A percentile compares a stretch with the other conserved stretches of the same genome.
Evolutionary conservation across 495 filamentous ascomycete genomes (phyloP).

Genomic region (Neurospora sp.): DNA sequence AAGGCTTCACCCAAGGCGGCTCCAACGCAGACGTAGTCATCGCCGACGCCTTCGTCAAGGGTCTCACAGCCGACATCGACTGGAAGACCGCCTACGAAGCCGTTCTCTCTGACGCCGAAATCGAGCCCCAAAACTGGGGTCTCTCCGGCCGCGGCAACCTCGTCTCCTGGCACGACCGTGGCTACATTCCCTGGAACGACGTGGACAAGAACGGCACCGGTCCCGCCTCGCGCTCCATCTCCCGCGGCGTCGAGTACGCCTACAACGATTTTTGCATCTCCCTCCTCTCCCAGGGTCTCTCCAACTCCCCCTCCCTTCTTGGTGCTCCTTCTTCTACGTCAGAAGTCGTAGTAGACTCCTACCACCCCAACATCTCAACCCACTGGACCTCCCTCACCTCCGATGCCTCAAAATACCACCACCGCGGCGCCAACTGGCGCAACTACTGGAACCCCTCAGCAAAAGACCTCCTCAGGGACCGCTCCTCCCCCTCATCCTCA

Average conservation of each 20-base stretch:
- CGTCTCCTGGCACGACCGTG: conserved; percentile 47
- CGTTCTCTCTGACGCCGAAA: conserved; percentile 59
- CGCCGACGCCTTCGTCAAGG: conserved; percentile 58
- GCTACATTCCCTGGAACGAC: conserved; percentile 54
- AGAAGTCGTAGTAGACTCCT: background rate
- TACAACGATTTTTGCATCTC: conserved; percentile 61
- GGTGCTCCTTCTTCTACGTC: background rate
- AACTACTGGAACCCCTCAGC: conserved; percentile 42
- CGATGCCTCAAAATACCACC: conserved; percentile 44
- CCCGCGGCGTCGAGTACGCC: conserved; percentile 61
- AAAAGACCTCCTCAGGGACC: conserved; percentile 23
- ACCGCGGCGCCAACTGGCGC: conserved; percentile 46
- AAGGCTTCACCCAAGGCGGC: conserved; percentile 62
- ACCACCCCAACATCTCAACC: background rate
- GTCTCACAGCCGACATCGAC: conserved; percentile 47
- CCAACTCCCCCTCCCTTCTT: conserved; percentile 14
- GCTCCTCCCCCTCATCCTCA: background rate
- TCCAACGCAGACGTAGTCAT: conserved; percentile 66
- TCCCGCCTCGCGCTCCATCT: conserved; percentile 50
- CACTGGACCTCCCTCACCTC: conserved; percentile 9
- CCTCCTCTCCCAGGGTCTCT: conserved; percentile 42
- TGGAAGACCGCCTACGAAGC: conserved; percentile 62
- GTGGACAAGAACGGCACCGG: conserved; percentile 50
- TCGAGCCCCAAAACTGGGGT: conserved; percentile 52
- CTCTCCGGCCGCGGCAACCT: conserved; percentile 56